Evolutionary conservation across 306 rosid genomes (phyloP), one percentile per base, ranked within the genome.

Genomic region (Neltuma alba): DNA sequence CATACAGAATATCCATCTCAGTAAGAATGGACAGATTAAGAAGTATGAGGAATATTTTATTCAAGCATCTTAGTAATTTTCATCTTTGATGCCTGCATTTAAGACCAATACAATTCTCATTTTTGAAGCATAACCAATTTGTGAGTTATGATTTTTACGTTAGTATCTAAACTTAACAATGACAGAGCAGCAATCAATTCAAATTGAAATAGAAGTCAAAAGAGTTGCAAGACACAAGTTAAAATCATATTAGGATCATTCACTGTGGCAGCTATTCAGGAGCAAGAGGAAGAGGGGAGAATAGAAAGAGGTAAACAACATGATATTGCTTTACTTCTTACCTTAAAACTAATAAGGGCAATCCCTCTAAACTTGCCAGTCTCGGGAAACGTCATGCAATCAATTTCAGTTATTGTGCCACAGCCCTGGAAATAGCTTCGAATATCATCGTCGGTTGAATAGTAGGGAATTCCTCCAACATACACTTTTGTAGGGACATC

Each of bases 321-420:
- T 45, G 54, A 77, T 47, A 38, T 1, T 37, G 80, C 20, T 67
- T 31, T 42, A 48, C 64, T 83, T 64, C 79, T 77, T 69, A 93
- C 99, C 98, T 93, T 95, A 79, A 93, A 95, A 86, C 63, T 88
- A 70, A 95, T 86, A 68, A 95, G 85, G 44, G 98, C 94, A 83
- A 95, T 95, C 76, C 99, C 99, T 87, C 95, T 89, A 75, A 95
- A 95, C 78, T 95, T 95, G 55, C 97, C 99, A 52, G 77, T 95
- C 80, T 95, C 99, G 20, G 96, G 96, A 87, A 95, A 95, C 70
- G 4, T 86, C 99, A 93, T 90, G 84, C 96, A 93, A 83, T 95
- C 96, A 84, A 95, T 60, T 76, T 91, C 97, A 40, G 92, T 92
- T 12, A 95, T 84, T 57, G 98, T 89, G 64, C 99, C 99, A 41